Evolutionary conservation across 139 green algal species (phyloP), one percentile per base, ranked within the genome.

Genomic region (Chlamydomonas sp.): DNA sequence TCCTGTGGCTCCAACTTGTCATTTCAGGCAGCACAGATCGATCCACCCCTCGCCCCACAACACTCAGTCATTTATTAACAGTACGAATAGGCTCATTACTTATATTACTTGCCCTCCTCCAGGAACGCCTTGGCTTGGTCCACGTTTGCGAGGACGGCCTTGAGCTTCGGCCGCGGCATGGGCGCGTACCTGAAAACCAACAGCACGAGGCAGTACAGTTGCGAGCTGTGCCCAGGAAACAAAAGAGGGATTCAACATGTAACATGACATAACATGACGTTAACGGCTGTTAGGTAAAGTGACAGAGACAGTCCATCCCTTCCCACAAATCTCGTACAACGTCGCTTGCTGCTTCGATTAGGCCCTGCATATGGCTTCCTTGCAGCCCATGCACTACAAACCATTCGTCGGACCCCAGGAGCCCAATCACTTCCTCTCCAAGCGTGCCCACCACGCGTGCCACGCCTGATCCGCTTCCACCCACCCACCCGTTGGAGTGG

Each of bases 101-200:
- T 78, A 8, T 12, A 1, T 79, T 75, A 88, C 74, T 88, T 88
- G 74, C 87, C 87, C 59, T 89, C 69, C 15, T 77, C 80, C 62
- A 93, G 72, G 85, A 90, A 93, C 2, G 49, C 64, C 72, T 89
- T 82, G 12, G 80, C 81, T 81, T 90, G 76, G 57, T 79, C 79
- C 0, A 93, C 3, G 15, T 79, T 90, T 5, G 75, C 58, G 1
- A 78, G 20, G 4, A 91, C 85, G 12, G 76, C 61, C 88, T 84
- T 85, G 15, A 85, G 71, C 85, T 93, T 93, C 60, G 79, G 68
- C 18, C 49, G 72, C 2, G 90, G 90, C 73, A 91, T 83, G 12
- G 90, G 85, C 0, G 90, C 90, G 20, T 89, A 81, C 31, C 90
- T 93, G 88, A 49, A 49, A 49, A 49, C 31, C 31, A 49, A 49